Evolutionary conservation across 139 green algal species (phyloP).

Genomic region (Yamagishiella unicocca): DNA sequence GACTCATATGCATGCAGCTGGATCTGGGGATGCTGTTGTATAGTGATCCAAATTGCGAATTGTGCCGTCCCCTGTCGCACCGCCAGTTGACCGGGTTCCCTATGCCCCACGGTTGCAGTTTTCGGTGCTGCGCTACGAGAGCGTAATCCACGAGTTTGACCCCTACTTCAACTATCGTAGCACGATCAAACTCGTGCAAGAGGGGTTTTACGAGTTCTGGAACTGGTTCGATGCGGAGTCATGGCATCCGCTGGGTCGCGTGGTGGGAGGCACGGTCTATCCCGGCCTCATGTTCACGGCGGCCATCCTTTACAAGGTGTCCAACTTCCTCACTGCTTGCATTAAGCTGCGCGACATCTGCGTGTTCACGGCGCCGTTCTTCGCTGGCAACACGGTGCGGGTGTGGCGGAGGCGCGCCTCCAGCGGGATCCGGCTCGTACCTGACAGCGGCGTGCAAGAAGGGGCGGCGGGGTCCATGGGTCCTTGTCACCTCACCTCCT

Average conservation of each 20-base stretch:
- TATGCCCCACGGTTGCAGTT: slow-evolving; percentile 54
- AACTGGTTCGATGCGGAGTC: slow-evolving; percentile 81
- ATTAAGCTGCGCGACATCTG: slow-evolving; percentile 75
- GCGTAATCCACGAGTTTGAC: slow-evolving; percentile 86
- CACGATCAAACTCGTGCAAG: slow-evolving; percentile 71
- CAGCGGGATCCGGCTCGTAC: too few species aligned
- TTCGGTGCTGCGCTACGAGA: slow-evolving; percentile 73
- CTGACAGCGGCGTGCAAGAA: too few species aligned
- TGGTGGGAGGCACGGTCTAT: slow-evolving; percentile 84
- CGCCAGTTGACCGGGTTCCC: neutral
- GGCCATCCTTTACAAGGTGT: slow-evolving; percentile 61
- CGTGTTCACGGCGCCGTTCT: slow-evolving; percentile 72
- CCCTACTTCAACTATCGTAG: slow-evolving; percentile 86
- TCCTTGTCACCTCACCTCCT: too few species aligned
- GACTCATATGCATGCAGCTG: too few species aligned
- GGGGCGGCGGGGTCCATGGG: too few species aligned
- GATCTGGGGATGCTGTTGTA: too few species aligned
- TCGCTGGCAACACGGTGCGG: slow-evolving; percentile 65
- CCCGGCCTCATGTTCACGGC: slow-evolving; percentile 79
- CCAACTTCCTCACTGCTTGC: slow-evolving; percentile 27
- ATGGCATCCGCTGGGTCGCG: slow-evolving; percentile 84
- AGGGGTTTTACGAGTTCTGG: slow-evolving; percentile 75
- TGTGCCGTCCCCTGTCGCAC: neutral
- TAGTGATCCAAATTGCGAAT: too few species aligned
- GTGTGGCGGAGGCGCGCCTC: too few species aligned